Evolutionary conservation across 495 filamentous ascomycete genomes (phyloP).

Genomic region (Lichenothelia convexa): DNA sequence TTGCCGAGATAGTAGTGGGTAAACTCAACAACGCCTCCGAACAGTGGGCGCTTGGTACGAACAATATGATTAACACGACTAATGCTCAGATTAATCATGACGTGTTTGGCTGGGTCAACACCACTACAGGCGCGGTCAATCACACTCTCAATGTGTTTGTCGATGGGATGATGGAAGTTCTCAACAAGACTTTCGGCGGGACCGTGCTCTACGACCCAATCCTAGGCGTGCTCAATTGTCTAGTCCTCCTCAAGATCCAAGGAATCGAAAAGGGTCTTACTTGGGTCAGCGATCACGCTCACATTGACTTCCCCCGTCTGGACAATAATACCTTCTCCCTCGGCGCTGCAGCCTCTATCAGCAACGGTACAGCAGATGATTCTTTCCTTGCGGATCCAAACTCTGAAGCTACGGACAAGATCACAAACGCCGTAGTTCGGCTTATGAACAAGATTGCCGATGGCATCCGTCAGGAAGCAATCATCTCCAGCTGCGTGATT

Average conservation of each 20-base stretch:
- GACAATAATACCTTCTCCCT: conserved; percentile 66
- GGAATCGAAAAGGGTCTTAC: conserved; percentile 66
- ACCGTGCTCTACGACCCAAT: conserved; percentile 61
- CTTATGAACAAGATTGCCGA: conserved; percentile 43
- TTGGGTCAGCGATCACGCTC: conserved; percentile 73
- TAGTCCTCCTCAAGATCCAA: conserved; percentile 22
- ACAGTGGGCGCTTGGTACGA: conserved; percentile 61
- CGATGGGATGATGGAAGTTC: conserved; percentile 45
- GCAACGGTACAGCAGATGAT: conserved; percentile 29
- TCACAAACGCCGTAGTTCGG: conserved; percentile 52
- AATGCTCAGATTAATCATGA: conserved; percentile 64
- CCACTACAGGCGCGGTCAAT: conserved; percentile 63
- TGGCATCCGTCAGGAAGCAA: conserved; percentile 51
- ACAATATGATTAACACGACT: conserved; percentile 46
- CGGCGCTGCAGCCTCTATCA: conserved; percentile 49
- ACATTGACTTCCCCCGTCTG: conserved; percentile 63
- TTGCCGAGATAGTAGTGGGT: conserved; percentile 60
- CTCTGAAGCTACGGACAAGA: conserved; percentile 52
- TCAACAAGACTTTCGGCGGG: conserved; percentile 62
- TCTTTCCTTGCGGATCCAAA: conserved; percentile 61
- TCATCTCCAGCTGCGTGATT: conserved; percentile 55
- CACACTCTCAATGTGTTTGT: conserved; percentile 70
- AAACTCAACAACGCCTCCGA: conserved; percentile 53
- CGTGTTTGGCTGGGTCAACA: conserved; percentile 76
- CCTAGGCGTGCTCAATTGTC: conserved; percentile 37